A percentile compares a stretch with the other conserved stretches of the same genome.
phyloP scores from a whole-genome alignment of 495 filamentous ascomycete species.

The Saxophila tyrrhenica region DNA sequence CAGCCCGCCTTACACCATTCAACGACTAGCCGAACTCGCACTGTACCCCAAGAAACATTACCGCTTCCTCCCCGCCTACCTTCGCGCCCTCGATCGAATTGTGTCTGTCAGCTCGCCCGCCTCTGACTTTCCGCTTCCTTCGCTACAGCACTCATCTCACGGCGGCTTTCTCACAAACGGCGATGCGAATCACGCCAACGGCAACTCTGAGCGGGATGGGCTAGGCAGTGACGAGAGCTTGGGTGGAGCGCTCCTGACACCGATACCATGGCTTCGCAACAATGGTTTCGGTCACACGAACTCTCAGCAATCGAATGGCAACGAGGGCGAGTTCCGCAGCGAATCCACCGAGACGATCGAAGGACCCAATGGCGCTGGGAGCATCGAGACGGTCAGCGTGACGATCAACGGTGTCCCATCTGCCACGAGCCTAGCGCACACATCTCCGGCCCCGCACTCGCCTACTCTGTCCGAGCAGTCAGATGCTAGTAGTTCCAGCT shows the following conservation, averaged over 20 bases:
- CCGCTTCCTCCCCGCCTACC: constrained; percentile 64
- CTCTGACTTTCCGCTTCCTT: constrained; percentile 70
- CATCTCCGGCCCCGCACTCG: constrained; percentile 13
- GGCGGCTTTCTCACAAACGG: constrained; percentile 31
- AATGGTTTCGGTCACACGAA: constrained; percentile 22
- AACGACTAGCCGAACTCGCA: constrained; percentile 87
- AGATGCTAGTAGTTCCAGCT: constrained; percentile 12
- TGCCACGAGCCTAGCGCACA: constrained; percentile 3
- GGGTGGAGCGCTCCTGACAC: constrained; percentile 83
- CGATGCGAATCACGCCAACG: constrained; percentile 24
- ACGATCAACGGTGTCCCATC: constrained; percentile 48
- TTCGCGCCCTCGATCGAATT: constrained; percentile 83
- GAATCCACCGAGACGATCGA: constrained; percentile 61
- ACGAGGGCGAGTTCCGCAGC: constrained; percentile 44
- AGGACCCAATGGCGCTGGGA: constrained; percentile 57
- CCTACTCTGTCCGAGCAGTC: constrained; percentile 21
- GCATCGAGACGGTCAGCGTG: constrained; percentile 61
- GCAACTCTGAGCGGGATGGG: constrained; percentile 18
- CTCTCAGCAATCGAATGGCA: constrained; percentile 16
- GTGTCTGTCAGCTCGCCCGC: constrained; percentile 78
- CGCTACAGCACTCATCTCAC: constrained; percentile 33
- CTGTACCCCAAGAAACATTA: constrained; percentile 68
- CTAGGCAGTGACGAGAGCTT: constrained; percentile 78
- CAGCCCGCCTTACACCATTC: constrained; percentile 82
- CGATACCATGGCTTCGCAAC: constrained; percentile 72